Percentiles rank a stretch among this genome's conserved stretches.
phyloP scores from a whole-genome alignment of 75 land plant genomes.

The Sequoia sempervirens region DNA sequence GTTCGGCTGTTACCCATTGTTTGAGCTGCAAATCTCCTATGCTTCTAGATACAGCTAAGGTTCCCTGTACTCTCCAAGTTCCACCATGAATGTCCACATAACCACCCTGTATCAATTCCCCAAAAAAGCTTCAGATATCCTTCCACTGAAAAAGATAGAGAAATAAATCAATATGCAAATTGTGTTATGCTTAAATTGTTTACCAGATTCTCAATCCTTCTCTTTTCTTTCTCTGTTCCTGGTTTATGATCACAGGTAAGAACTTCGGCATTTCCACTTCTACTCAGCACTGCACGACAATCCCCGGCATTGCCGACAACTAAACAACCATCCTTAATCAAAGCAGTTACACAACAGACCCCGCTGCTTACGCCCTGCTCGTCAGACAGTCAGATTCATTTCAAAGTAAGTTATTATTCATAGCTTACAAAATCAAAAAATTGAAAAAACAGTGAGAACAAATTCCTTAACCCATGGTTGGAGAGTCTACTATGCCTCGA shows the following conservation, averaged over 20 bases:
- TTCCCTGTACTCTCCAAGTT: slow-evolving; percentile 68
- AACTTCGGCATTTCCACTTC: slow-evolving; percentile 45
- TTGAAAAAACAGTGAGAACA: not conserved
- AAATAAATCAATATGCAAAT: not conserved
- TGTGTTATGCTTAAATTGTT: not conserved
- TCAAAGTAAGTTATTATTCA: not conserved
- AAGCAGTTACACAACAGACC: slow-evolving; percentile 61
- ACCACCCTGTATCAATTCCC: slow-evolving; percentile 41
- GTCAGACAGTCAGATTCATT: not conserved
- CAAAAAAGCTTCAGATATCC: not conserved
- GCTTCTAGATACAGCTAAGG: slow-evolving; percentile 62
- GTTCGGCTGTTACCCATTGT: slow-evolving; percentile 60
- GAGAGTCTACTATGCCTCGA: not conserved
- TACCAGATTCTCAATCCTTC: slow-evolving; percentile 53
- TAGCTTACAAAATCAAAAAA: not conserved
- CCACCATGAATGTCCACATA: slow-evolving; percentile 49
- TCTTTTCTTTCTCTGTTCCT: slow-evolving; percentile 43
- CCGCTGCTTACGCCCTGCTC: slow-evolving; percentile 52
- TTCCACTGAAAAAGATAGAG: not conserved
- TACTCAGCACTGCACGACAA: slow-evolving; percentile 61
- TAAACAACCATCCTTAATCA: slow-evolving; percentile 42
- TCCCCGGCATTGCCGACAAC: slow-evolving; percentile 71
- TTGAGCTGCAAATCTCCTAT: slow-evolving; percentile 65
- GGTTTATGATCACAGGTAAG: slow-evolving; percentile 55
- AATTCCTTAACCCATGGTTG: not conserved